Percentiles rank a stretch among this genome's conserved stretches.
phyloP scores from a whole-genome alignment of 2,329 filamentous ascomycete species.

The Westerdykella aurantiaca region DNA sequence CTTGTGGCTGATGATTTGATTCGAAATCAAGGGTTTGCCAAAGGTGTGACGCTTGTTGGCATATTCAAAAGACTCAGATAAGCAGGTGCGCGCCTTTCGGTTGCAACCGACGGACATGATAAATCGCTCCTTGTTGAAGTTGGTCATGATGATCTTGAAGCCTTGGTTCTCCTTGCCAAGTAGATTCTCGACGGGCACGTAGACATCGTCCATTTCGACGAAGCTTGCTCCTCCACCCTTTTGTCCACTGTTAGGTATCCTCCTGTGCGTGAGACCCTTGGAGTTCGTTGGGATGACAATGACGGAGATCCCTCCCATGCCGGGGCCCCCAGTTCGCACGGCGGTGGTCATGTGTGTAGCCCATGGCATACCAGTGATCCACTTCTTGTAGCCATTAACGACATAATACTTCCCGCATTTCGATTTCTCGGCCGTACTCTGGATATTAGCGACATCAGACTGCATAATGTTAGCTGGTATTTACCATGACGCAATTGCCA shows the following conservation, averaged over 20 bases:
- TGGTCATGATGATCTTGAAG: slow-evolving; percentile 55
- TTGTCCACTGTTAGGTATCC: slow-evolving; percentile 61
- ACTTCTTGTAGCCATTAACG: slow-evolving; percentile 64
- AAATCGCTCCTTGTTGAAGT: slow-evolving; percentile 51
- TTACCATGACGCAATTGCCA: not conserved
- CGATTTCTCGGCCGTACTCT: slow-evolving; percentile 63
- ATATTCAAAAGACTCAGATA: slow-evolving; percentile 49
- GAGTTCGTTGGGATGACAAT: slow-evolving; percentile 51
- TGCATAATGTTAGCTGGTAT: slow-evolving; percentile 5
- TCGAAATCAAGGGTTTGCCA: slow-evolving; percentile 52
- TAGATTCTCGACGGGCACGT: slow-evolving; percentile 50
- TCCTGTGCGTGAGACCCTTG: slow-evolving; percentile 48
- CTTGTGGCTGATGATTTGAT: slow-evolving; percentile 56
- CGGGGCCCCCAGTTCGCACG: slow-evolving; percentile 53
- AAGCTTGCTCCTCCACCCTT: slow-evolving; percentile 58
- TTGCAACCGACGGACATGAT: slow-evolving; percentile 54
- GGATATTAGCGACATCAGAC: slow-evolving; percentile 60
- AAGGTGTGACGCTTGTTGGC: slow-evolving; percentile 53
- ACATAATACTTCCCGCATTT: slow-evolving; percentile 65
- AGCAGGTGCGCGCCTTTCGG: slow-evolving; percentile 52
- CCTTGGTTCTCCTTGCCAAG: slow-evolving; percentile 52
- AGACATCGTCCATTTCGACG: slow-evolving; percentile 52
- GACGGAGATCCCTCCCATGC: slow-evolving; percentile 51
- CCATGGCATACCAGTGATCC: slow-evolving; percentile 60
- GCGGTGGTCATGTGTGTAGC: slow-evolving; percentile 59